These are phyloP conservation scores for Immersiporthe knoxdaviesiana DNA, from an alignment of 2,329 filamentous ascomycete species.

Conservation along the genomic window DNA sequence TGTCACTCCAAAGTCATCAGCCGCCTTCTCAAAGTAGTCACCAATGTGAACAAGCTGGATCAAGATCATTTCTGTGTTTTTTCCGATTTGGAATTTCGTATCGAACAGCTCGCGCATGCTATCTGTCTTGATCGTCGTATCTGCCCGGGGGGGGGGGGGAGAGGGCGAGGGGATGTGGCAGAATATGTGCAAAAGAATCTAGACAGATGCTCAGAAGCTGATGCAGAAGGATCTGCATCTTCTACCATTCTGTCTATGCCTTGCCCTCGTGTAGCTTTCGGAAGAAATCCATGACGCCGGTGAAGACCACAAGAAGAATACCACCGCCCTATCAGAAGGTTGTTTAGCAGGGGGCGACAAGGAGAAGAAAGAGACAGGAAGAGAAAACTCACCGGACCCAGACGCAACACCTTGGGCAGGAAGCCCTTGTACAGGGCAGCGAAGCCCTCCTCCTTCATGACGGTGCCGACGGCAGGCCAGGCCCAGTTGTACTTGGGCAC, in stretches of 20 bases:
- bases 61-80: neutral
- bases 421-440: conserved; percentile 96
- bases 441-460: conserved; percentile 93
- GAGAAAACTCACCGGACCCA: conserved; percentile 56
- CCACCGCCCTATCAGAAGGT: conserved; percentile 46
- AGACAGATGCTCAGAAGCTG: neutral
- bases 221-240: neutral
- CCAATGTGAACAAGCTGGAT: neutral
- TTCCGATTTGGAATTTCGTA: neutral
- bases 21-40: too few species aligned
- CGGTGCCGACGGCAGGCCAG: conserved; percentile 81
- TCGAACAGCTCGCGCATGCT: conserved; percentile 4
- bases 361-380: conserved; percentile 28
- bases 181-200: conserved; percentile 10
- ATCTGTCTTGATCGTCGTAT: conserved; percentile 9
- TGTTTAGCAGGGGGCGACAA: conserved; percentile 7
- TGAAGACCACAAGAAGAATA: conserved; percentile 83
- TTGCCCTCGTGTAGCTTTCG: conserved; percentile 56
- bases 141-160: too few species aligned
- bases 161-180: too few species aligned
- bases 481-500: conserved; percentile 99
- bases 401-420: conserved; percentile 85
- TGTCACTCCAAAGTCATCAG: too few species aligned
- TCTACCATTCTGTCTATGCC: conserved; percentile 16
- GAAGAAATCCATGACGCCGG: conserved; percentile 93